Evolutionary conservation across 2,329 filamentous ascomycete genomes (phyloP).

Genomic region (Talaromyces sp.): DNA sequence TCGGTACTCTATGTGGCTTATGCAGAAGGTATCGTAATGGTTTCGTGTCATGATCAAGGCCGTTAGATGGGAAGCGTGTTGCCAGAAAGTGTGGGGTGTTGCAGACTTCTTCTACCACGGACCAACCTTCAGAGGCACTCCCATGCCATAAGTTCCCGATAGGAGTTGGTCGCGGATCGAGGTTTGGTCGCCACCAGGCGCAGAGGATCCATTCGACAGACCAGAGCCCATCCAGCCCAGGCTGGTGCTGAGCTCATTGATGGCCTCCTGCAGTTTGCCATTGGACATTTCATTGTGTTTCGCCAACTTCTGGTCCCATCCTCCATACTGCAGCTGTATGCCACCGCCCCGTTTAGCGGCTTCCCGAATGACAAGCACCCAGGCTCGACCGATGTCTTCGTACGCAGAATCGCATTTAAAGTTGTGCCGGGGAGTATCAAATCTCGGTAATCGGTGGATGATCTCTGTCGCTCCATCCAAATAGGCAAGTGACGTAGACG

Average conservation of each 20-base stretch:
- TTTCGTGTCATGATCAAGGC: slow-evolving; percentile 27
- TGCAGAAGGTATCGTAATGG: slow-evolving; percentile 41
- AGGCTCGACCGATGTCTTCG: slow-evolving; percentile 90
- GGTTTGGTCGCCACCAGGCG: slow-evolving; percentile 34
- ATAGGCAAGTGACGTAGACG: slow-evolving; percentile 77
- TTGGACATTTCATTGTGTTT: slow-evolving; percentile 85
- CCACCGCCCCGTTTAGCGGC: slow-evolving; percentile 86
- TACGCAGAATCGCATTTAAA: slow-evolving; percentile 94
- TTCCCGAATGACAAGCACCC: slow-evolving; percentile 86
- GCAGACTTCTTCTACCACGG: slow-evolving; percentile 41
- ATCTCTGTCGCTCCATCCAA: slow-evolving; percentile 86
- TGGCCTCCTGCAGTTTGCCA: slow-evolving; percentile 72
- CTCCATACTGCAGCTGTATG: slow-evolving; percentile 79
- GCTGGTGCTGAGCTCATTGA: slow-evolving; percentile 67
- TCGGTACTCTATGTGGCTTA: slow-evolving; percentile 32
- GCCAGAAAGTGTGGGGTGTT: slow-evolving; percentile 1
- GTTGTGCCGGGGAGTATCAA: slow-evolving; percentile 82
- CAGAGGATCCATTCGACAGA: slow-evolving; percentile 20
- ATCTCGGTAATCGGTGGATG: slow-evolving; percentile 82
- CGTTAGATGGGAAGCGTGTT: slow-evolving; percentile 10
- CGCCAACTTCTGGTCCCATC: slow-evolving; percentile 82
- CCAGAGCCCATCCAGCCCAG: slow-evolving; percentile 69
- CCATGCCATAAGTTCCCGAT: slow-evolving; percentile 51
- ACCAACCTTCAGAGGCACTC: slow-evolving; percentile 50
- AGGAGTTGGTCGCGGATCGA: slow-evolving; percentile 53